These are phyloP conservation scores for Metschnikowia amazonensis DNA, from an alignment of 805 yeast species.

Conservation along the genomic window DNA sequence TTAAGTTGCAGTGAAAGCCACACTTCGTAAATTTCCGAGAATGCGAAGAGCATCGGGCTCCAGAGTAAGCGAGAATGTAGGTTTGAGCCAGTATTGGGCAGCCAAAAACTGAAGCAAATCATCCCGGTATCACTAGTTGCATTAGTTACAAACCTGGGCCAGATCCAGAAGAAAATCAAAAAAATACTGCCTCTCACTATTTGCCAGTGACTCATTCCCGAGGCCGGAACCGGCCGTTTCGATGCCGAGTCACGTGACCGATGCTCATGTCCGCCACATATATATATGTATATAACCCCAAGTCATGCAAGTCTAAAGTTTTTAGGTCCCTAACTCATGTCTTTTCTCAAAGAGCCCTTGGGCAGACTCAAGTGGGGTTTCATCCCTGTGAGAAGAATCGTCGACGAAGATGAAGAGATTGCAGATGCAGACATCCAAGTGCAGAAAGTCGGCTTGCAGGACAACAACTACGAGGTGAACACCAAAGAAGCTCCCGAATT, in stretches of 20 bases:
- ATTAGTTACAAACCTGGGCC: too few species aligned
- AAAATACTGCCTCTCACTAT: too few species aligned
- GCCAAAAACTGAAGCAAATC: not conserved
- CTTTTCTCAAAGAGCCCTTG: constrained; percentile 14
- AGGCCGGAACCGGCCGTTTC: constrained; percentile 2
- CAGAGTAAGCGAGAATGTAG: not conserved
- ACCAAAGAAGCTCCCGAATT: not conserved
- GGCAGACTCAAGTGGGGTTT: constrained; percentile 32
- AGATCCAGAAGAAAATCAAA: too few species aligned
- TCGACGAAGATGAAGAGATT: constrained; percentile 25
- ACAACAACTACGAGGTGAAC: constrained; percentile 10
- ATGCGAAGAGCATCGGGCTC: constrained; percentile 2
- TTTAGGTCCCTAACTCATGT: constrained; percentile 1
- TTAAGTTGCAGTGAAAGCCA: not conserved
- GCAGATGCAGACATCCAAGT: not conserved
- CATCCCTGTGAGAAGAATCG: constrained; percentile 31
- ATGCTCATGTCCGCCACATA: constrained; percentile 5
- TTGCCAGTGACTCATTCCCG: not conserved
- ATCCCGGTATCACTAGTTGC: not conserved
- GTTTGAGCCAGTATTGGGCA: not conserved
- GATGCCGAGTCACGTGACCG: not conserved
- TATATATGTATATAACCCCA: not conserved
- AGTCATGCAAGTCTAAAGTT: not conserved
- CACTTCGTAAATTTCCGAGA: not conserved
- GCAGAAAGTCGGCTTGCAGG: constrained; percentile 10